phyloP scores from a whole-genome alignment of 1,139 yeast genomes.

The Saccharomyces uvarum region DNA sequence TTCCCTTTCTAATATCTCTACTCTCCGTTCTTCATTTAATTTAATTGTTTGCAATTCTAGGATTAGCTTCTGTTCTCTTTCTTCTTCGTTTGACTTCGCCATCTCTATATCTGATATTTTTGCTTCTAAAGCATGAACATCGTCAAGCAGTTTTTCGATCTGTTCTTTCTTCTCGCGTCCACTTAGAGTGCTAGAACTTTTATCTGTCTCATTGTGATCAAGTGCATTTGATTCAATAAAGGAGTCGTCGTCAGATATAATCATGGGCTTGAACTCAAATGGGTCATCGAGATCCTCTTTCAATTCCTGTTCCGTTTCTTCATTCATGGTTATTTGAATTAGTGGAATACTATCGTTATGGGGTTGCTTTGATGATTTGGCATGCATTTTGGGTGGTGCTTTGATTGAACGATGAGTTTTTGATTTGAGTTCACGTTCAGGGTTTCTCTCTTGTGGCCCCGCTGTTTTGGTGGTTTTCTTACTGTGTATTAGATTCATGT shows the following conservation, averaged over 20 bases:
- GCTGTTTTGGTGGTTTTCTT: background rate
- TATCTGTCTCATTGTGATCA: background rate
- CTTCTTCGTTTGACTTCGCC: background rate
- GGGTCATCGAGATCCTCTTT: conserved; percentile 2
- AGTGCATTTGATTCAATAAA: background rate
- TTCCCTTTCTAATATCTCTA: background rate
- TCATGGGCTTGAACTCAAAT: background rate
- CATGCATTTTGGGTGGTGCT: background rate
- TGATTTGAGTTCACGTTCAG: background rate
- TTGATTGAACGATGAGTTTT: background rate
- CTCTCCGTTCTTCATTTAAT: background rate
- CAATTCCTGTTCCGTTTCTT: conserved; percentile 13
- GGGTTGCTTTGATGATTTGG: background rate
- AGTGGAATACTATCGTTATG: conserved; percentile 5
- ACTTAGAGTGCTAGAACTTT: background rate
- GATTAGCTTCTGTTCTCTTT: background rate
- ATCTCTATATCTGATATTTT: background rate
- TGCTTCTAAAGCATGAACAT: background rate
- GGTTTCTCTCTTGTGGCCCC: background rate
- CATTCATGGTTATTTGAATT: conserved; percentile 10
- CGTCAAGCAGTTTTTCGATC: background rate
- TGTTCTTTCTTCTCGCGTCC: background rate
- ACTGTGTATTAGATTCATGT: background rate
- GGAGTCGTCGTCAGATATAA: background rate
- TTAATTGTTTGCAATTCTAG: background rate